Evolutionary conservation across 495 filamentous ascomycete species (phyloP), one percentile per base, ranked within the genome.

Genomic region (Cairneyella variabilis): DNA sequence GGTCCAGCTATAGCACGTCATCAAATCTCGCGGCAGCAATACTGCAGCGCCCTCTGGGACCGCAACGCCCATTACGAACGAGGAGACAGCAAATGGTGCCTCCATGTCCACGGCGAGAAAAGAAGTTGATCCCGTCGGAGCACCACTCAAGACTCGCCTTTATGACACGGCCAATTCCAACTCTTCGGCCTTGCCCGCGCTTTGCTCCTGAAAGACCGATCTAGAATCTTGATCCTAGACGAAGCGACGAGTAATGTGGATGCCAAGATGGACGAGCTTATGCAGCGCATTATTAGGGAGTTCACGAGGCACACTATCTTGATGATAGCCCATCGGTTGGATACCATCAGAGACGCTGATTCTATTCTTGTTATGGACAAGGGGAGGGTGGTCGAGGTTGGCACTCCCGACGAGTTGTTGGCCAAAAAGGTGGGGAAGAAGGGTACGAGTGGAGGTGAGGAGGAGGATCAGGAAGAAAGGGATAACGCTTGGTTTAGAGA

Each of bases 281-380:
- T 84, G 68, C 80, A 83, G 58, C 64, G 69, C 12, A 65, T 83
- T 25, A 77, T 85, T 44, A 69, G 76, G 3, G 72, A 79, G 53
- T 83, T 83, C 60, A 59, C 65, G 17, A 64, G 67, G 8, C 71
- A 76, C 56, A 85, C 81, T 20, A 73, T 85, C 50, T 64, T 85
- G 27, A 69, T 78, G 0, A 73, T 85, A 1, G 79, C 78, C 0
- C 81, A 85, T 58, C 71, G 77, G 43, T 17, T 47, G 28, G 44
- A 47, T 30, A 96, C 90, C 23, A 95, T 95, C 65, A 80, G 95
- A 16, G 90, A 95, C 70, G 89, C 85, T 27, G 89, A 96, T 68
- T 79, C 86, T 28, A 89, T 96, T 51, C 80, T 95, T 30, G 90
- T 96, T 32, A 79, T 96, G 1, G 86, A 91, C 50, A 80, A 83